Evolutionary conservation across 2,329 filamentous ascomycete species (phyloP).

Genomic region (Ophiosphaerella korrae): DNA sequence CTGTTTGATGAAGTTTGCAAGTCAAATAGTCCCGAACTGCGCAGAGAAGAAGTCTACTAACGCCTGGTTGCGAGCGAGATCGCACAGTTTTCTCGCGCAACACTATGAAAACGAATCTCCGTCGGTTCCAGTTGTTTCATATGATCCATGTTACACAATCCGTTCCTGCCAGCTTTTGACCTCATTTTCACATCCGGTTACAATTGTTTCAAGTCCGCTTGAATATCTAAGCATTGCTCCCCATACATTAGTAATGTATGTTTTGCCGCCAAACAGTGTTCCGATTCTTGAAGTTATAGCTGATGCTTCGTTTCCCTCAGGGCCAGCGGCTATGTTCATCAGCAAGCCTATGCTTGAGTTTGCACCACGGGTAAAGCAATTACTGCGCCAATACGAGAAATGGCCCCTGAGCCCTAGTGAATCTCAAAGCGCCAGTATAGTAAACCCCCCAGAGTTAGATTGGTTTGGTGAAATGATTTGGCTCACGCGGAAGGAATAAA

Average conservation of each 20-base stretch:
- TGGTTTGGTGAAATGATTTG: too few relatives aligned
- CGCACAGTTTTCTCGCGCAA: neutral
- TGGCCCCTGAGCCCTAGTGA: neutral
- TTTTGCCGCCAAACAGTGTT: neutral
- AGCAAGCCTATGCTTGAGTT: neutral
- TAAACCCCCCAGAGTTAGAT: too few relatives aligned
- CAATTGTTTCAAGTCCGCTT: conserved; percentile 8
- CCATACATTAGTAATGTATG: conserved; percentile 4
- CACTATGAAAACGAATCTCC: neutral
- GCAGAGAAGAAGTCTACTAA: neutral
- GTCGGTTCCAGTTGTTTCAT: conserved; percentile 4
- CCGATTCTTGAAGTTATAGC: conserved; percentile 3
- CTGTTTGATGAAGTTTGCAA: neutral
- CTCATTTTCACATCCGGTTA: conserved; percentile 3
- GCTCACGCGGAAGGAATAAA: too few relatives aligned
- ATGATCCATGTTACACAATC: conserved; percentile 1
- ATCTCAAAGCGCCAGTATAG: neutral
- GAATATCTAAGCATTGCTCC: conserved; percentile 10
- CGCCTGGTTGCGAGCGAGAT: conserved; percentile 4
- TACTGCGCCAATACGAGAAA: too few relatives aligned
- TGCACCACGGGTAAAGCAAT: too few relatives aligned
- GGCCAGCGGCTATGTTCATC: conserved; percentile 8
- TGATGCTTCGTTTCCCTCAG: conserved; percentile 6
- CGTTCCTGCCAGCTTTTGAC: neutral
- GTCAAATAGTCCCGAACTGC: too few relatives aligned